Conservation (phyloP, 192 early-diverging fungal species). For the Gonapodya sp. region DNA sequence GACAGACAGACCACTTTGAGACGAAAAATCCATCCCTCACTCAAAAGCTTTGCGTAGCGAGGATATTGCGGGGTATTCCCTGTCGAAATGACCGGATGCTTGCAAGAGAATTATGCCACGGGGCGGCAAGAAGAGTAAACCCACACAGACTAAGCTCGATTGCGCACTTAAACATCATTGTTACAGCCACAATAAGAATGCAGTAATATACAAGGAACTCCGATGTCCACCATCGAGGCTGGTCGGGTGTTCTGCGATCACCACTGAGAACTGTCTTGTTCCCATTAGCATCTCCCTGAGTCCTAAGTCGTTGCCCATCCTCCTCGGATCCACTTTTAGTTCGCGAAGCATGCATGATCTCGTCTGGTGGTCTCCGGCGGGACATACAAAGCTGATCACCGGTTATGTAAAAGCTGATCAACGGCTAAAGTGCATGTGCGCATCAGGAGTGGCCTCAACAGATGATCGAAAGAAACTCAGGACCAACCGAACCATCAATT, state of each 20-base stretch:
- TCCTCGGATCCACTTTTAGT: background rate
- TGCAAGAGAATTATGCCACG: too few relatives aligned
- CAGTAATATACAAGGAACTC: conserved; percentile 74
- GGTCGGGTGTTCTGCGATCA: background rate
- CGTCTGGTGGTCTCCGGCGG: background rate
- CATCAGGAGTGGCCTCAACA: background rate
- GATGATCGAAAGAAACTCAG: background rate
- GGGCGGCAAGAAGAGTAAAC: background rate
- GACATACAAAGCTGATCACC: too few relatives aligned
- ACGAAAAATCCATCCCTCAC: conserved; percentile 37
- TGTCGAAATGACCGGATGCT: background rate
- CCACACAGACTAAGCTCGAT: conserved; percentile 29
- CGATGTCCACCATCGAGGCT: background rate
- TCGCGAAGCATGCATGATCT: background rate
- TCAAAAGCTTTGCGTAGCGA: conserved; percentile 23
- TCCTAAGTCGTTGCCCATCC: background rate
- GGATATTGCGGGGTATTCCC: conserved; percentile 26
- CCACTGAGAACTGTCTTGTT: background rate
- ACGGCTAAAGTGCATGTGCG: too few relatives aligned
- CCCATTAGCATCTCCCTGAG: background rate
- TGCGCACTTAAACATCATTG: conserved; percentile 57
- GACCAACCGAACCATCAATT: background rate
- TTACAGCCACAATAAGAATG: conserved; percentile 39
- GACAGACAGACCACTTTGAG: conserved; percentile 41
- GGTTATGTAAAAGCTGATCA: too few relatives aligned